These are phyloP conservation scores for Microbotryum lychnidis-dioicae DNA, from an alignment of 1,284 basidiomycete species.

Conservation along the genomic window DNA sequence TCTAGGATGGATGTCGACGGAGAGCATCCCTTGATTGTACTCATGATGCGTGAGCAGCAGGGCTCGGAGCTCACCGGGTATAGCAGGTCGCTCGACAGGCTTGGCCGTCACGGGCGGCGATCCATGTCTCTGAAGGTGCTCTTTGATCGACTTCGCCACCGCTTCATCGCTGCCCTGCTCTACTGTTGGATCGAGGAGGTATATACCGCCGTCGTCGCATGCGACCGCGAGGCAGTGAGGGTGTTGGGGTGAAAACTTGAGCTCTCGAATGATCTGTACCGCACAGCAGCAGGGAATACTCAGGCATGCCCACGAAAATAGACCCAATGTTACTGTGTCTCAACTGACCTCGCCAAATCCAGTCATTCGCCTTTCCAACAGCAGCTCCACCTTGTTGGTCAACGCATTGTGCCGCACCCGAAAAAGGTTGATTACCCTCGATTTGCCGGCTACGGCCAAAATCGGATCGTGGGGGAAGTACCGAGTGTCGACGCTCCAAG, in stretches of 20 bases:
- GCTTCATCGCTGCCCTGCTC: constrained; percentile 6
- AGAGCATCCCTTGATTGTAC: constrained; percentile 2
- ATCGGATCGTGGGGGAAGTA: constrained; percentile 32
- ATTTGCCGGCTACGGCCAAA: constrained; percentile 30
- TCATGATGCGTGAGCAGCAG: not conserved
- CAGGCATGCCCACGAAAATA: no score
- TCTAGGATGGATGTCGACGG: constrained; percentile 8
- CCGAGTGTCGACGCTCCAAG: constrained; percentile 36
- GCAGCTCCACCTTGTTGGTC: not conserved
- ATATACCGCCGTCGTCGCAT: constrained; percentile 35
- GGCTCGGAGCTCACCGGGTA: constrained; percentile 13
- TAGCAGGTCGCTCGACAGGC: not conserved
- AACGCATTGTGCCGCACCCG: constrained; percentile 12
- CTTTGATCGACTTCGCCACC: not conserved
- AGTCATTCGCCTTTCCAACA: constrained; percentile 21
- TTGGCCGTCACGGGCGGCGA: not conserved
- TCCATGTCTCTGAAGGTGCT: not conserved
- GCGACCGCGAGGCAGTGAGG: constrained; percentile 38
- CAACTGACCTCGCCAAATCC: constrained; percentile 37
- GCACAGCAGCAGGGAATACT: not conserved
- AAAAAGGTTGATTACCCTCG: constrained; percentile 33
- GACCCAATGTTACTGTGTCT: not conserved
- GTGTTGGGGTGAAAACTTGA: constrained; percentile 29
- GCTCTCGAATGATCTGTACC: constrained; percentile 30
- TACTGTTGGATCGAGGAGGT: constrained; percentile 35